Percentiles rank a stretch among this genome's conserved stretches.
Evolutionary conservation across 2,329 filamentous ascomycete species (phyloP).

Genomic region (Colletotrichum coccodes): DNA sequence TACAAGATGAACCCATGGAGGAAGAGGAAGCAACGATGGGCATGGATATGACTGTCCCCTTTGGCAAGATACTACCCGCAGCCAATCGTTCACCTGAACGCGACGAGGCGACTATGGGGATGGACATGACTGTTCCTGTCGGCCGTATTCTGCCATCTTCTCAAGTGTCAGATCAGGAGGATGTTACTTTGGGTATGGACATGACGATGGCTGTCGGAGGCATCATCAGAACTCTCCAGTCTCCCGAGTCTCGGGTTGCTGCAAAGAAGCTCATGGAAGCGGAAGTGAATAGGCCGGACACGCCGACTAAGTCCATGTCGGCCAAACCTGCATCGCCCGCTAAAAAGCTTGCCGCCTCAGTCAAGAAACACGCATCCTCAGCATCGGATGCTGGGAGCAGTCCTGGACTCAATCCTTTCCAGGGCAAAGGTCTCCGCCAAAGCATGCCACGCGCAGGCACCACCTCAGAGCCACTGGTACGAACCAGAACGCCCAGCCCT

Average conservation of each 20-base stretch:
- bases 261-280: conserved; percentile 69
- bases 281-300: conserved; percentile 62
- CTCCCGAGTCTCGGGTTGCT: conserved; percentile 52
- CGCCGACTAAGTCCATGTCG: conserved; percentile 51
- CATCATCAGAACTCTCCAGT: conserved; percentile 60
- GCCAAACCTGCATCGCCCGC: conserved; percentile 49
- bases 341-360: conserved; percentile 41
- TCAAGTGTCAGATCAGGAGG: conserved; percentile 41
- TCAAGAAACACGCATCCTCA: conserved; percentile 38
- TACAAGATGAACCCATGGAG: conserved; percentile 55
- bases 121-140: conserved; percentile 73
- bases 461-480: conserved; percentile 41
- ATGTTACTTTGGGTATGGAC: conserved; percentile 71
- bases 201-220: conserved; percentile 72
- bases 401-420: conserved; percentile 64
- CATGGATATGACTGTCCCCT: conserved; percentile 68
- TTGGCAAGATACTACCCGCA: conserved; percentile 53
- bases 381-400: conserved; percentile 53
- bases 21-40: conserved; percentile 59
- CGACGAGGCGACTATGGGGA: conserved; percentile 45
- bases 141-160: conserved; percentile 60
- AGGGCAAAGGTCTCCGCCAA: conserved; percentile 58
- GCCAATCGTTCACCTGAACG: conserved; percentile 30
- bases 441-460: conserved; percentile 57
- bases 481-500: conserved; percentile 32